Evolutionary conservation across 768 basidiomycete species (phyloP).

Genomic region (Macrolepiota dolichaula): DNA sequence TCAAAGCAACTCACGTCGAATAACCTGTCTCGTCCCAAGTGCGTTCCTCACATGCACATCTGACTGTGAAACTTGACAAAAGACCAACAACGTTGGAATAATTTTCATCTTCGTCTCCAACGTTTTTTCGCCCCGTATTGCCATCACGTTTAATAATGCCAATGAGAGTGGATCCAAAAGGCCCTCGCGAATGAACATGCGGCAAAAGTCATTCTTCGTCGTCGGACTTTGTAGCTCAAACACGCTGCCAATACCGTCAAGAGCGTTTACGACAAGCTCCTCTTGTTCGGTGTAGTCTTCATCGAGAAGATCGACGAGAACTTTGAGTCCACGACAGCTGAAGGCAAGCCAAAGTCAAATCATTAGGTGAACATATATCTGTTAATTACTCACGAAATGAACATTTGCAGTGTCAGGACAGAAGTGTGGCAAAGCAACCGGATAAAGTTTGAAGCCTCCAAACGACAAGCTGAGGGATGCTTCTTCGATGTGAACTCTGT

Average conservation of each 20-base stretch:
- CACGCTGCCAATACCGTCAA: conserved; percentile 92
- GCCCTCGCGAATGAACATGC: conserved; percentile 97
- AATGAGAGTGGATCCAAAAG: conserved; percentile 89
- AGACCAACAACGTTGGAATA: conserved; percentile 83
- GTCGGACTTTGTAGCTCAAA: conserved; percentile 96
- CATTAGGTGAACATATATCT: background rate
- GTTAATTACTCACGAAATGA: conserved; percentile 81
- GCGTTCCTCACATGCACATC: conserved; percentile 93
- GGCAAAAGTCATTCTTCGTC: conserved; percentile 96
- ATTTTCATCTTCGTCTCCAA: conserved; percentile 84
- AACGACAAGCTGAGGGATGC: conserved; percentile 86
- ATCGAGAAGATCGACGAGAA: conserved; percentile 93
- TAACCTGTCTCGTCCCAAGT: conserved; percentile 83
- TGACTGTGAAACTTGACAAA: conserved; percentile 94
- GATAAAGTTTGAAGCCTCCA: conserved; percentile 96
- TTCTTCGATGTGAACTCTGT: conserved; percentile 92
- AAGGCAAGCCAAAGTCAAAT: background rate
- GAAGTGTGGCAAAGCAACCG: conserved; percentile 90
- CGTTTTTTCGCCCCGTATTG: conserved; percentile 59
- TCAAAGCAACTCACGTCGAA: conserved; percentile 65
- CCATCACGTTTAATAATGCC: conserved; percentile 86
- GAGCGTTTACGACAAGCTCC: conserved; percentile 87
- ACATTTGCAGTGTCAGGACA: conserved; percentile 94
- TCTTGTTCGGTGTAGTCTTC: conserved; percentile 93
- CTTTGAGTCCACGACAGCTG: conserved; percentile 92